Evolutionary conservation across 2,329 filamentous ascomycete species (phyloP).

Genomic region (Diaporthe sp.): DNA sequence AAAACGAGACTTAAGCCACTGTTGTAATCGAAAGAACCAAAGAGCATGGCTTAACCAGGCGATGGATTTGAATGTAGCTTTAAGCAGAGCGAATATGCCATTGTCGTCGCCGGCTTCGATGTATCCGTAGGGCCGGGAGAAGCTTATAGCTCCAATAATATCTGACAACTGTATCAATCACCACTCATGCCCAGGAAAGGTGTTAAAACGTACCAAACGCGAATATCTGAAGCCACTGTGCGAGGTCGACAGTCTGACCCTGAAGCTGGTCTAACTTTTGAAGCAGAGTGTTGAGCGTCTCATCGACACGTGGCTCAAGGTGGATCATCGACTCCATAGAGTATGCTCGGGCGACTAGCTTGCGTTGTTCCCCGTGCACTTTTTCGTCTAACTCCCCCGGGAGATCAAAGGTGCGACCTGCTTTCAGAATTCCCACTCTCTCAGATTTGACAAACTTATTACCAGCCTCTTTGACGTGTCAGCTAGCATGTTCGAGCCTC

Average conservation of each 20-base stretch:
- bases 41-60: neutral
- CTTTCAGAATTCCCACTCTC: neutral
- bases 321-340: constrained; percentile 1
- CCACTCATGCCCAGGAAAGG: fast-evolving
- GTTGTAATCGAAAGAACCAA: neutral
- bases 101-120: neutral
- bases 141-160: neutral
- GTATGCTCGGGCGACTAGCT: neutral
- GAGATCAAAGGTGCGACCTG: neutral
- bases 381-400: neutral
- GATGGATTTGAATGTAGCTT: neutral
- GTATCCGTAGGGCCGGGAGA: neutral
- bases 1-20: neutral
- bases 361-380: neutral
- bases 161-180: neutral
- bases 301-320: neutral
- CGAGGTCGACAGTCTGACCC: neutral
- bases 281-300: neutral
- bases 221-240: neutral
- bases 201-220: neutral
- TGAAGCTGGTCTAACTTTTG: neutral
- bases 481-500: neutral
- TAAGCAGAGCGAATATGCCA: neutral
- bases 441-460: neutral
- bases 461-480: neutral